Base-by-base conservation (phyloP, 495 filamentous ascomycete genomes). In the Neurospora terricola region DNA sequence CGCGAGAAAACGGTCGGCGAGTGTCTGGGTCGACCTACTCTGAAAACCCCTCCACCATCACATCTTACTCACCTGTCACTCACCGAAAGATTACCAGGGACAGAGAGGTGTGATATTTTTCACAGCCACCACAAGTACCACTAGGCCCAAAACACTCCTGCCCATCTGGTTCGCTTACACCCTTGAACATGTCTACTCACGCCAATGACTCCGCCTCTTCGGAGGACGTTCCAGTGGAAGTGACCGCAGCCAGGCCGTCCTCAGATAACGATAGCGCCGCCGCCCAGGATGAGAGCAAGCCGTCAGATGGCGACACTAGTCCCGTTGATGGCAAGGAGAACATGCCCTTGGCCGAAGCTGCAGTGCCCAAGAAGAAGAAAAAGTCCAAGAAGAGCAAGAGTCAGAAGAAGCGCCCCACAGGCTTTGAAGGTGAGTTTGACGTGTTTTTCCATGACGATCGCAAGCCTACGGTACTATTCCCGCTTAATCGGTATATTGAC, bases 371-470 rank as follows among this genome's bases (percentile, higher is more conserved):
- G 42, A 76, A 79, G 71, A 83, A 80, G 74, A 82, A 79, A 69
- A 80, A 75, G 45, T 81, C 75, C 14, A 83, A 78, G 9, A 78
- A 77, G 71, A 3, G 69, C 36, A 75, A 78, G 69, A 37, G 62
- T 42, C 40, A 38, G 39, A 76, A 81, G 73, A 81, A 83, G 75
- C 74, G 73, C 10, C 78, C 75, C 5, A 85, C 82, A 5, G 84
- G 84, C 43, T 86, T 85, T 40, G 84, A 86, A 74, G 84, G 84
- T 84, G 37, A 66, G 80, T 73, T 38, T 30, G 12, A 14, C 40
- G 73, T 36, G 0, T 39, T 21, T 12, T 4, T 2, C 54, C 27
- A 34, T 34, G 3, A 18, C 27, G 27, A 34, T 36, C 14, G 23
- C 54, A 66, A 62, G 23, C 21, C 38, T 5, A 48, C 69, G 42